These are phyloP conservation scores for Silene uniflora DNA, from an alignment of 148 eudicot genomes.

Conservation along the genomic window DNA sequence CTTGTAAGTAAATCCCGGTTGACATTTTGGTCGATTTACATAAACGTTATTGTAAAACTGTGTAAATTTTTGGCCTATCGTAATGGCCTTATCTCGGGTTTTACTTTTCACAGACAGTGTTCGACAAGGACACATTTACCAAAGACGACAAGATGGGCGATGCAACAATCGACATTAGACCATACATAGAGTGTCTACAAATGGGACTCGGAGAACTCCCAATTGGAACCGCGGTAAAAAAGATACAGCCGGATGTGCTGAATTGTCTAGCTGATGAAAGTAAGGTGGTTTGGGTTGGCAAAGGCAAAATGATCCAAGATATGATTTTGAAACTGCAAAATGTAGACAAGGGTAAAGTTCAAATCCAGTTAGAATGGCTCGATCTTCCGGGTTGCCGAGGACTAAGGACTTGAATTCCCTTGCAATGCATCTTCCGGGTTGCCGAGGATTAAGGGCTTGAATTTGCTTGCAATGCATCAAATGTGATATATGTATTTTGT, in stretches of 20 bases:
- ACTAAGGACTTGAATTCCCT: not conserved
- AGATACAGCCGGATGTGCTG: slow-evolving; percentile 26
- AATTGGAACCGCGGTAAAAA: slow-evolving; percentile 33
- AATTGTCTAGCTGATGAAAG: slow-evolving; percentile 40
- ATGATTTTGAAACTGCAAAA: slow-evolving; percentile 32
- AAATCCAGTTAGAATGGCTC: slow-evolving; percentile 36
- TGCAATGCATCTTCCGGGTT: slow-evolving; percentile 23
- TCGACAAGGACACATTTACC: slow-evolving; percentile 34
- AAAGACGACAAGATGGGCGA: slow-evolving; percentile 38
- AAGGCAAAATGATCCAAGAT: slow-evolving; percentile 38
- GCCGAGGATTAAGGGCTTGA: slow-evolving; percentile 18
- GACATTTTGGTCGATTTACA: no score
- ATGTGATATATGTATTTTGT: not conserved
- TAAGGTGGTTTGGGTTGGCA: slow-evolving; percentile 33
- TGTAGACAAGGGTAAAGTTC: slow-evolving; percentile 32
- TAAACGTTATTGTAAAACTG: no score
- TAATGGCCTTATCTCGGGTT: no score
- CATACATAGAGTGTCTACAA: slow-evolving; percentile 36
- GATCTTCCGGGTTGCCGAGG: slow-evolving; percentile 34
- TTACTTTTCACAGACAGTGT: slow-evolving; percentile 22
- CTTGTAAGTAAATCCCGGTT: slow-evolving; percentile 14
- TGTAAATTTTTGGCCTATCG: no score
- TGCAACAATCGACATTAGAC: slow-evolving; percentile 29
- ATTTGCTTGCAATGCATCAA: not conserved
- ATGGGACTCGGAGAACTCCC: slow-evolving; percentile 37